Conservation (phyloP, 139 green algal species). For the Nannochloris sp. region DNA sequence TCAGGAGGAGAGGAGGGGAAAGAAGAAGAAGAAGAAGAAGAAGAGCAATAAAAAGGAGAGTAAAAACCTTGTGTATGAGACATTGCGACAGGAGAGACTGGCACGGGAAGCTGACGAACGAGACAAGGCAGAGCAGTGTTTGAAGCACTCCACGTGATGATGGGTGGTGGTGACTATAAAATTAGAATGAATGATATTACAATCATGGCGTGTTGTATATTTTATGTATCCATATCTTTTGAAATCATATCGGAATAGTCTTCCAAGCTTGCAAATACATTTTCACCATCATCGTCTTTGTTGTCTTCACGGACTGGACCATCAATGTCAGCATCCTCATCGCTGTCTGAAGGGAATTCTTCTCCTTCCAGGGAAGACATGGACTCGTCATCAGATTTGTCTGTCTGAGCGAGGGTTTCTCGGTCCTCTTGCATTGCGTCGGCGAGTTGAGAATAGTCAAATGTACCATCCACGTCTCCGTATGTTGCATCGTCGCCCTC, state of each 20-base stretch:
- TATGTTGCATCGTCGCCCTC: conserved; percentile 34
- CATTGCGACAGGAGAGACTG: not conserved
- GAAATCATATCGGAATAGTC: conserved; percentile 40
- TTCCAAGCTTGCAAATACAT: conserved; percentile 52
- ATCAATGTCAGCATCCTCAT: conserved; percentile 7
- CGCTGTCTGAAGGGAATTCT: not conserved
- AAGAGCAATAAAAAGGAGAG: conserved; percentile 43
- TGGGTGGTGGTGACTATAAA: too few relatives aligned
- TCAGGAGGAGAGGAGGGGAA: not conserved
- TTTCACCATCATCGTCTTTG: not conserved
- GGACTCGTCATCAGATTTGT: not conserved
- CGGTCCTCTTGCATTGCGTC: conserved; percentile 35
- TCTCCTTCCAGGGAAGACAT: conserved; percentile 3
- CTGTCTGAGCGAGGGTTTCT: conserved; percentile 3
- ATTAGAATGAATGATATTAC: not conserved
- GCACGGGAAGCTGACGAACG: not conserved
- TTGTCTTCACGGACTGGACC: conserved; percentile 5
- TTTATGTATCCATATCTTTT: not conserved
- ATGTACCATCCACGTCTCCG: conserved; percentile 22
- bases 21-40: conserved; percentile 22
- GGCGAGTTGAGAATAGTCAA: conserved; percentile 49
- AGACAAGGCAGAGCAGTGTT: not conserved
- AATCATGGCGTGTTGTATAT: not conserved
- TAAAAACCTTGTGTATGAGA: not conserved
- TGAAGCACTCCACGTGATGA: not conserved